Evolutionary conservation across 805 yeast genomes (phyloP).

Genomic region (Ogataea trehaloabstinens): DNA sequence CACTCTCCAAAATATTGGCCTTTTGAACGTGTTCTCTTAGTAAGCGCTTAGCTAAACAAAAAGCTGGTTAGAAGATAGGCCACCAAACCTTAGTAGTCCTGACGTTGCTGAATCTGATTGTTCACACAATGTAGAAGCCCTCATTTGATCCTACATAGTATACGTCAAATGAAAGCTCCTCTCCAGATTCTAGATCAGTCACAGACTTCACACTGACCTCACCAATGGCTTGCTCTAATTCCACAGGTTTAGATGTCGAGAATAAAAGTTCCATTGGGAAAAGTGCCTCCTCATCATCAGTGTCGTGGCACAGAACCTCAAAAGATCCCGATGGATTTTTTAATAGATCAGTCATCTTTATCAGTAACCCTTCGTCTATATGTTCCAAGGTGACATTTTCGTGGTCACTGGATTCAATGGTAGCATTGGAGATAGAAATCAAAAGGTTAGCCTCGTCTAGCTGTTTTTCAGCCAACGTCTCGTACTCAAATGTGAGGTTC

Average conservation of each 20-base stretch:
- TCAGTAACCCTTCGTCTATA: conserved; percentile 66
- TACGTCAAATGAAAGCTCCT: conserved; percentile 67
- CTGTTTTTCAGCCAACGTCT: conserved; percentile 52
- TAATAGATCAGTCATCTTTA: conserved; percentile 55
- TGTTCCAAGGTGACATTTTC: conserved; percentile 56
- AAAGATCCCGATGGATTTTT: conserved; percentile 64
- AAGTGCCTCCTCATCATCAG: conserved; percentile 70
- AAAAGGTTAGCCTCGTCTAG: conserved; percentile 53
- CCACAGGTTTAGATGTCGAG: conserved; percentile 35
- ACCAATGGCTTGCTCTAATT: conserved; percentile 38
- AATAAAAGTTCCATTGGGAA: conserved; percentile 85
- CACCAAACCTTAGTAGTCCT: too few relatives aligned
- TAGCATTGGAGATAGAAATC: conserved; percentile 65
- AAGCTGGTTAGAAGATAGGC: too few relatives aligned
- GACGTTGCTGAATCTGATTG: too few relatives aligned
- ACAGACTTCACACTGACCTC: conserved; percentile 66
- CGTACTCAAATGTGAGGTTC: conserved; percentile 87
- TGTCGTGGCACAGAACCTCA: conserved; percentile 70
- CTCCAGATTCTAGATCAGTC: conserved; percentile 45
- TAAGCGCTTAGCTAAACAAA: too few relatives aligned
- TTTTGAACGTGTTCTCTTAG: too few relatives aligned
- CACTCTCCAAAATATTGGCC: too few relatives aligned
- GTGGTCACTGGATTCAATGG: conserved; percentile 50
- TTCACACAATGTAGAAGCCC: conserved; percentile 48
- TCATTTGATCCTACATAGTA: conserved; percentile 58